Evolutionary conservation across 148 eudicot genomes (phyloP).

Genomic region (Fagopyrum homotropicum): DNA sequence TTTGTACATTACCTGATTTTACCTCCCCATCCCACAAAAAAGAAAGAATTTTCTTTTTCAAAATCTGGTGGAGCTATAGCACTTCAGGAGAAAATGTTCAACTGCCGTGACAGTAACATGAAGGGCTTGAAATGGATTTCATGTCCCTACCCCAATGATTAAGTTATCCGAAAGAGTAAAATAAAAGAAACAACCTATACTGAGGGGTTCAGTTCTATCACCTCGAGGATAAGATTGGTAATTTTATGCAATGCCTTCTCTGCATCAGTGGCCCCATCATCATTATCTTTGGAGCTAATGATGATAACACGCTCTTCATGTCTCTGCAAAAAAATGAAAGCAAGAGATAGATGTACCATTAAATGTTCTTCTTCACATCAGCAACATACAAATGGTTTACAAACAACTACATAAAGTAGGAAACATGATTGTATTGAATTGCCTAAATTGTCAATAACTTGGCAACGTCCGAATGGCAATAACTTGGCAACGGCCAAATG

Average conservation of each 20-base stretch:
- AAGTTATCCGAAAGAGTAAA: not conserved
- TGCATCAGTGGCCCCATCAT: slow-evolving; percentile 50
- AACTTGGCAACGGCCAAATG: no score
- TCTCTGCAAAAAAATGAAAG: slow-evolving; percentile 41
- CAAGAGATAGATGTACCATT: not conserved
- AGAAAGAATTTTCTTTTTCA: not conserved
- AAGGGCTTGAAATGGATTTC: not conserved
- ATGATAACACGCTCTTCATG: slow-evolving; percentile 87
- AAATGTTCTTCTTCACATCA: not conserved
- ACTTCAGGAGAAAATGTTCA: not conserved
- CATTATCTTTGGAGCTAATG: slow-evolving; percentile 72
- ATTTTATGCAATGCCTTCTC: slow-evolving; percentile 82
- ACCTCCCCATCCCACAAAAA: not conserved
- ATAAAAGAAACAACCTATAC: not conserved
- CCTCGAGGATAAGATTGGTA: slow-evolving; percentile 70
- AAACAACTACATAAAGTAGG: not conserved
- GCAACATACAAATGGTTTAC: not conserved
- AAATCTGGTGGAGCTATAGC: not conserved
- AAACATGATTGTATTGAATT: not conserved
- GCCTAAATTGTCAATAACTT: not conserved
- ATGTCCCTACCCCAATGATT: not conserved
- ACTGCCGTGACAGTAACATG: not conserved
- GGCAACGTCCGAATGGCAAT: not conserved
- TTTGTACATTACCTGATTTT: not conserved
- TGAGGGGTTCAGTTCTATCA: slow-evolving; percentile 13